Conservation (phyloP, 1,284 basidiomycete genomes). For the Athelia sp. region DNA sequence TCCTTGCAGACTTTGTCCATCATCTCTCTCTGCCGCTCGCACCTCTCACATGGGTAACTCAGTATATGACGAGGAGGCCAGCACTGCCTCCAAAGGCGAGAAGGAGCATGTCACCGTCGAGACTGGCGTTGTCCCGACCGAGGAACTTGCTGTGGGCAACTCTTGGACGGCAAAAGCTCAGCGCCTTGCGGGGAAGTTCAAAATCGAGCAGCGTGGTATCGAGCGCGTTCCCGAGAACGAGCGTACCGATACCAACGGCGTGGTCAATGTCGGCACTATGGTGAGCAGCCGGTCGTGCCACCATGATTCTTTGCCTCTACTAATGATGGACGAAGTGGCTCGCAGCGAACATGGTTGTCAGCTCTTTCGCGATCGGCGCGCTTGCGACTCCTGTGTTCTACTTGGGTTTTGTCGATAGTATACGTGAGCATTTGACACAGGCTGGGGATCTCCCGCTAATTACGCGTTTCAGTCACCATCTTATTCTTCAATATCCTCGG, state of each 20-base stretch:
- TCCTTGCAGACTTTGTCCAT: background rate
- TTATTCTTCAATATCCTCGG: slow-evolving; percentile 32
- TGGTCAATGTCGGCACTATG: slow-evolving; percentile 5
- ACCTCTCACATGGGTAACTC: background rate
- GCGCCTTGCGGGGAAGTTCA: background rate
- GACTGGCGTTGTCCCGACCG: background rate
- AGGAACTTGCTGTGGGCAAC: background rate
- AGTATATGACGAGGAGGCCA: background rate
- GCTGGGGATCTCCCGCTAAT: no score
- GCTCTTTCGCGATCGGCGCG: slow-evolving; percentile 28
- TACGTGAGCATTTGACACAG: no score
- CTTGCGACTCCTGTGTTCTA: slow-evolving; percentile 24
- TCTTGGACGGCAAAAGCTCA: background rate
- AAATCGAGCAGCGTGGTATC: slow-evolving; percentile 22
- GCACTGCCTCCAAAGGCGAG: background rate
- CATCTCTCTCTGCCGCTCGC: background rate
- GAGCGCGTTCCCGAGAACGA: slow-evolving; percentile 22
- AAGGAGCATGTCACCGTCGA: background rate
- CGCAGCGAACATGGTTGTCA: slow-evolving; percentile 21
- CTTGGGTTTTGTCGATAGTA: slow-evolving; percentile 24
- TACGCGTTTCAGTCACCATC: slow-evolving; percentile 21
- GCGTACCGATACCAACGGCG: slow-evolving; percentile 12
- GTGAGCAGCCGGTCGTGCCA: background rate
- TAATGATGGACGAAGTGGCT: slow-evolving; percentile 16
- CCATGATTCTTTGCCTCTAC: background rate